Percentiles rank a stretch among this genome's conserved stretches.
These are phyloP conservation scores for Clavaria fumosa DNA, from an alignment of 768 basidiomycete genomes.

Conservation along the genomic window DNA sequence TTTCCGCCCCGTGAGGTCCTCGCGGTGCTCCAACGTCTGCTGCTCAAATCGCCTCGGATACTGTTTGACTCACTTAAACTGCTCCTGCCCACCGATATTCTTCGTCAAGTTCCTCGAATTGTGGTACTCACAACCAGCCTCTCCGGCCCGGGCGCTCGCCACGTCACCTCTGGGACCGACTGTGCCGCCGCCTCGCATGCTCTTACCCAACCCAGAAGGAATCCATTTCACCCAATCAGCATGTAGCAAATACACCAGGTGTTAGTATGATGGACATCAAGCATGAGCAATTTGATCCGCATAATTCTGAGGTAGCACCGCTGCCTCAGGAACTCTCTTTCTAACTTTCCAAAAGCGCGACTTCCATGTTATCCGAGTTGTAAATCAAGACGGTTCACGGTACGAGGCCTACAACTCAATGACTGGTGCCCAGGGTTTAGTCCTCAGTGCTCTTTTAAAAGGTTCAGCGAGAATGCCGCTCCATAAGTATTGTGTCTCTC, in stretches of 20 bases:
- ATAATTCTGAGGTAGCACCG: too few species aligned
- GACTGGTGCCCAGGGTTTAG: constrained; percentile 79
- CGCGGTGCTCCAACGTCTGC: constrained; percentile 28
- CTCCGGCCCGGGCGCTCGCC: constrained; percentile 63
- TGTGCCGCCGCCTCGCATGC: constrained; percentile 62
- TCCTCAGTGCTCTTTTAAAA: constrained; percentile 79
- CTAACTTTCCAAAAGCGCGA: constrained; percentile 90
- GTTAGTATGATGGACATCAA: too few species aligned
- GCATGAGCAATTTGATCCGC: too few species aligned
- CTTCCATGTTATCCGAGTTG: constrained; percentile 84
- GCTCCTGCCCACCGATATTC: constrained; percentile 77
- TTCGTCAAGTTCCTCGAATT: constrained; percentile 95
- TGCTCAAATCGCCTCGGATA: constrained; percentile 41
- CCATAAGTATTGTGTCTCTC: constrained; percentile 29
- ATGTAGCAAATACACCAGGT: constrained; percentile 78
- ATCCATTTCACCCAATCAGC: constrained; percentile 41
- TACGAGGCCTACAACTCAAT: constrained; percentile 94
- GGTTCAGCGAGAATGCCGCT: constrained; percentile 61
- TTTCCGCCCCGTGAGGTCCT: constrained; percentile 23
- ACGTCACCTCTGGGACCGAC: constrained; percentile 48
- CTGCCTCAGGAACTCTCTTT: constrained; percentile 79
- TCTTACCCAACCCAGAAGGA: constrained; percentile 60
- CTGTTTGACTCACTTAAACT: constrained; percentile 66
- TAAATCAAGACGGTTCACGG: constrained; percentile 42
- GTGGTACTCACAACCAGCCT: constrained; percentile 97